phyloP scores from a whole-genome alignment of 1,139 yeast genomes.

The Pichia sp. region DNA sequence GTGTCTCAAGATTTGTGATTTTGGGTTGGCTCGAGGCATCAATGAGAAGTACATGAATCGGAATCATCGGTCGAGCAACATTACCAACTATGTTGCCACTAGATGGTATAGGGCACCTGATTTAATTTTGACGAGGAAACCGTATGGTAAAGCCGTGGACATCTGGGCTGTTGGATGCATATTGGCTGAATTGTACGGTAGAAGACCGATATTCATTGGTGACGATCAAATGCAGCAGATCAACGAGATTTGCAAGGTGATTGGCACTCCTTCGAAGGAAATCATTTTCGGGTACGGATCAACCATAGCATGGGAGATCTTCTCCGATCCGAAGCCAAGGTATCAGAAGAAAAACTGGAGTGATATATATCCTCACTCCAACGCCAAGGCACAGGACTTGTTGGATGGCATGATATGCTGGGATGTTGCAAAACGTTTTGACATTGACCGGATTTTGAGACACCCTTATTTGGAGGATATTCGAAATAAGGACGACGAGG shows the following conservation, averaged over 20 bases:
- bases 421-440: constrained; percentile 49
- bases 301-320: constrained; percentile 38
- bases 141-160: constrained; percentile 59
- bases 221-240: constrained; percentile 62
- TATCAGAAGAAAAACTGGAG: constrained; percentile 43
- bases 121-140: constrained; percentile 84
- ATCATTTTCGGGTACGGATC: constrained; percentile 33
- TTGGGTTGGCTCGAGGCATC: constrained; percentile 85
- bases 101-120: constrained; percentile 98
- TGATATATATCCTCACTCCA: constrained; percentile 56
- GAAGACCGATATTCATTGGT: constrained; percentile 70
- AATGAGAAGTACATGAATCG: constrained; percentile 41
- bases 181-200: constrained; percentile 67
- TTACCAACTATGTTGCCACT: constrained; percentile 89
- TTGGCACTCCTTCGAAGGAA: constrained; percentile 57
- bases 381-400: constrained; percentile 43
- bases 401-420: constrained; percentile 53
- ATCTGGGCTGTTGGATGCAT: constrained; percentile 83
- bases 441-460: constrained; percentile 47
- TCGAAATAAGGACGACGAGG: constrained; percentile 49
- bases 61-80: constrained; percentile 35
- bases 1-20: constrained; percentile 92
- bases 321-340: constrained; percentile 38
- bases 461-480: constrained; percentile 49
- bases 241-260: constrained; percentile 53